These are phyloP conservation scores for Takashimella koratensis DNA, from an alignment of 1,284 basidiomycete genomes.

Conservation along the genomic window DNA sequence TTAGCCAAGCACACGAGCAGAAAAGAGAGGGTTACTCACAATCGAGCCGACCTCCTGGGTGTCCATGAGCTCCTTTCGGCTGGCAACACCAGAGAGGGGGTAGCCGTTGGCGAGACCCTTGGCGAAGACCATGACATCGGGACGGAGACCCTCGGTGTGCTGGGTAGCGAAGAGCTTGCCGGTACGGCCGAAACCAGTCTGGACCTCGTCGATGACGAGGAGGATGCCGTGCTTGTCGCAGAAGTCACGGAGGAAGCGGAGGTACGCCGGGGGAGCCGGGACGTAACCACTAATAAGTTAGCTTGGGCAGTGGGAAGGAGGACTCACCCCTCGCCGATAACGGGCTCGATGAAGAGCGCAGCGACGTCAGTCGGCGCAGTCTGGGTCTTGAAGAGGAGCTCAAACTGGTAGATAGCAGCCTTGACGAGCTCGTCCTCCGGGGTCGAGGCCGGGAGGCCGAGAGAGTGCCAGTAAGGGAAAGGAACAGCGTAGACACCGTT, in stretches of 20 bases:
- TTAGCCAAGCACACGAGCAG: background rate
- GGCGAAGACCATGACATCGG: constrained; percentile 85
- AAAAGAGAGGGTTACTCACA: constrained; percentile 50
- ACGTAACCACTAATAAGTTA: constrained; percentile 66
- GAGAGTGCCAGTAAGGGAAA: constrained; percentile 93
- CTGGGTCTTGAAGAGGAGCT: constrained; percentile 79
- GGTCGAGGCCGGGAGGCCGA: constrained; percentile 62
- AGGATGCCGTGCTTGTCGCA: constrained; percentile 84
- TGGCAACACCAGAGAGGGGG: constrained; percentile 82
- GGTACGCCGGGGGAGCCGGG: constrained; percentile 74
- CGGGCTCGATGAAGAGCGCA: constrained; percentile 86
- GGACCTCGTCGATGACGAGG: constrained; percentile 78
- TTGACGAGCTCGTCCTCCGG: constrained; percentile 63
- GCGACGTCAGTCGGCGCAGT: constrained; percentile 81
- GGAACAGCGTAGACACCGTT: constrained; percentile 73
- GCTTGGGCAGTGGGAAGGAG: background rate
- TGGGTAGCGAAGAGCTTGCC: constrained; percentile 81
- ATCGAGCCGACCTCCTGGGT: constrained; percentile 73
- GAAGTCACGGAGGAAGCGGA: constrained; percentile 72
- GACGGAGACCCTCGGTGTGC: constrained; percentile 63
- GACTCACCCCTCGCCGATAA: constrained; percentile 71
- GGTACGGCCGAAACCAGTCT: constrained; percentile 84
- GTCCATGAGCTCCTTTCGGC: constrained; percentile 76
- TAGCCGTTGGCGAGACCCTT: constrained; percentile 67
- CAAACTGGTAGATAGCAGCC: constrained; percentile 73